Percentiles rank a stretch among this genome's conserved stretches.
Conservation (phyloP, 2,329 filamentous ascomycete genomes). For the Talaromyces pinophilus region DNA sequence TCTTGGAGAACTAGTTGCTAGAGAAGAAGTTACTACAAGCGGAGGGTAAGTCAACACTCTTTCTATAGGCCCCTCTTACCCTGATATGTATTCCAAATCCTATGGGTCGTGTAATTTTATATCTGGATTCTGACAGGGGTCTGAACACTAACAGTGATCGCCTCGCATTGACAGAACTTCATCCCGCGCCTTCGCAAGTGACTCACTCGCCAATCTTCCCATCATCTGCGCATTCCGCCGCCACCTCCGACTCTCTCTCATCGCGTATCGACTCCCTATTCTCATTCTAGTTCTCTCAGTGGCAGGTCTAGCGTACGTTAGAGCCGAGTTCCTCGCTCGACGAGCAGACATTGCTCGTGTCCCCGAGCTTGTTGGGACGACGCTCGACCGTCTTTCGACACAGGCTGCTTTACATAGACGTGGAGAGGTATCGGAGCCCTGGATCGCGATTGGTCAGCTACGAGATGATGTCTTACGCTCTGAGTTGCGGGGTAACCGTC, state of each 20-base stretch:
- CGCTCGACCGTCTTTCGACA: slow-evolving; percentile 75
- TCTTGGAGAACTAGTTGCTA: slow-evolving; percentile 52
- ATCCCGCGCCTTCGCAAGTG: slow-evolving; percentile 72
- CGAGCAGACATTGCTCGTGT: slow-evolving; percentile 69
- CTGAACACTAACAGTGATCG: slow-evolving; percentile 79
- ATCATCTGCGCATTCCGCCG: slow-evolving; percentile 60
- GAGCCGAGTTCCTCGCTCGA: slow-evolving; percentile 63
- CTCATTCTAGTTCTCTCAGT: slow-evolving; percentile 49
- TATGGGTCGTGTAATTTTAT: slow-evolving; percentile 22
- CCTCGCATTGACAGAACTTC: slow-evolving; percentile 71
- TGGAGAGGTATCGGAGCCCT: slow-evolving; percentile 69
- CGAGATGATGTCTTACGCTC: slow-evolving; percentile 85
- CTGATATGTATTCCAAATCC: slow-evolving; percentile 24
- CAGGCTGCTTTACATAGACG: slow-evolving; percentile 79
- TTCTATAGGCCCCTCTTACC: slow-evolving; percentile 25
- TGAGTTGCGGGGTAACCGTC: slow-evolving; percentile 72
- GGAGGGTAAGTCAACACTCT: slow-evolving; percentile 57
- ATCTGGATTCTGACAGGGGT: slow-evolving; percentile 54
- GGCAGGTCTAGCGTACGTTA: slow-evolving; percentile 62
- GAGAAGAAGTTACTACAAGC: slow-evolving; percentile 61
- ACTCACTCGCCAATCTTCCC: slow-evolving; percentile 88
- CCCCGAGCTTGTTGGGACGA: slow-evolving; percentile 80
- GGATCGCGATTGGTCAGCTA: slow-evolving; percentile 83
- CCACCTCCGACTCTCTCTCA: slow-evolving; percentile 50
- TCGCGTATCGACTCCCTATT: slow-evolving; percentile 55